Base-by-base conservation (phyloP, 108 stramenopile species). In the Cyclotella atomus region DNA sequence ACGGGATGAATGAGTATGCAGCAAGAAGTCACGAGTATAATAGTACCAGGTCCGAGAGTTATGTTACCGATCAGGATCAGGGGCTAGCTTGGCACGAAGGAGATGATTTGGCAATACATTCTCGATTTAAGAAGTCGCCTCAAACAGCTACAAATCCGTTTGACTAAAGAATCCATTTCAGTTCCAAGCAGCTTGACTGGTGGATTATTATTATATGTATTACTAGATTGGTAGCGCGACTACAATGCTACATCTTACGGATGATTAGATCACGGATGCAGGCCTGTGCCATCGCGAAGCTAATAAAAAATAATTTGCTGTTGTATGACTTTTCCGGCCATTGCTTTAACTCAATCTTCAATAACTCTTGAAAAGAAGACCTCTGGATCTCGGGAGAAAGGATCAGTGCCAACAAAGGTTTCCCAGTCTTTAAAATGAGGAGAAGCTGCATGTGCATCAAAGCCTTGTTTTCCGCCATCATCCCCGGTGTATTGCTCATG, bases 341-440 rank as follows among this genome's bases (percentile, higher is more conserved):
- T n/a, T n/a, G n/a, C n/a, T n/a, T n/a, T 12, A 41, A 41, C 12
- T 56, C 28, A 59, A 1, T 50, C 47, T 65, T 65, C 64, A 29
- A 83, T 74, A 30, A 70, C 75, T 27, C 56, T 62, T 28, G 53
- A 83, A 23, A 79, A 79, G 60, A 44, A 52, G 0, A 84, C 84
- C 10, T 75, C 80, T 7, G 84, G 84, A 28, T 70, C 52, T 17
- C 76, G 68, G 7, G 35, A 54, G 64, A 84, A 84, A 8, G 78
- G 78, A 61, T 81, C 61, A 7, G 69, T 81, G 12, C 41, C 34
- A 1, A 70, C 86, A 63, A 87, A 87, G 16, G 65, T 66, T 65
- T 87, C 86, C 86, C 86, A 87, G 34, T 47, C 76, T 29, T 44
- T 59, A 75, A 87, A 87, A 35, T 84, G 82, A 15, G 81, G 73